Evolutionary conservation across 345 rosid genomes (phyloP).

Genomic region (Salix koriyanagi): DNA sequence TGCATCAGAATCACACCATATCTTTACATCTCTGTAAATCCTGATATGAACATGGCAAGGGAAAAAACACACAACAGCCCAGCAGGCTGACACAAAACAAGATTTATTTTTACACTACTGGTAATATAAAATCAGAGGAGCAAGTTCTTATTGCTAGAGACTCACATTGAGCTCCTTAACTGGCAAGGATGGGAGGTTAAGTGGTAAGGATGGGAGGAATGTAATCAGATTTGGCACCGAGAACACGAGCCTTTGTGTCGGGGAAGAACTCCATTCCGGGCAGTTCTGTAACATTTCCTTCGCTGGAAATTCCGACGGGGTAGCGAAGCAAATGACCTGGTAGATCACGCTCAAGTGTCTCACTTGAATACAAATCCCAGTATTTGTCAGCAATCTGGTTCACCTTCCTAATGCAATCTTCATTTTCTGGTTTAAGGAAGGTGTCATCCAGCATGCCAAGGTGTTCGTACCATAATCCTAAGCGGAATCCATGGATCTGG

Average conservation of each 20-base stretch:
- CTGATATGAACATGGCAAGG: conserved; percentile 14
- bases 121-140: background rate
- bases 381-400: conserved; percentile 80
- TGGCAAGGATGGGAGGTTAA: conserved; percentile 12
- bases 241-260: conserved; percentile 82
- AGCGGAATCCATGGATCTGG: conserved; percentile 92
- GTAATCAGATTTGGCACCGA: conserved; percentile 82
- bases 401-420: conserved; percentile 61
- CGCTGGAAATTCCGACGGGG: conserved; percentile 58
- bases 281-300: conserved; percentile 64
- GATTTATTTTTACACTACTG: conserved; percentile 19
- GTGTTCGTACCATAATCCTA: conserved; percentile 95
- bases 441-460: conserved; percentile 82
- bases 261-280: conserved; percentile 78
- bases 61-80: background rate
- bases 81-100: background rate
- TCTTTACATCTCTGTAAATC: conserved; percentile 11
- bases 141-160: background rate
- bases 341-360: conserved; percentile 67
- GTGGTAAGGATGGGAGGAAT: conserved; percentile 96
- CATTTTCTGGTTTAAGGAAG: conserved; percentile 68
- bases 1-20: conserved; percentile 13
- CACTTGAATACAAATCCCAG: conserved; percentile 85
- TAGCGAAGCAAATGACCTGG: conserved; percentile 94
- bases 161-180: background rate